Evolutionary conservation across 2,329 filamentous ascomycete species (phyloP).

Genomic region (Eurotiales sp.): DNA sequence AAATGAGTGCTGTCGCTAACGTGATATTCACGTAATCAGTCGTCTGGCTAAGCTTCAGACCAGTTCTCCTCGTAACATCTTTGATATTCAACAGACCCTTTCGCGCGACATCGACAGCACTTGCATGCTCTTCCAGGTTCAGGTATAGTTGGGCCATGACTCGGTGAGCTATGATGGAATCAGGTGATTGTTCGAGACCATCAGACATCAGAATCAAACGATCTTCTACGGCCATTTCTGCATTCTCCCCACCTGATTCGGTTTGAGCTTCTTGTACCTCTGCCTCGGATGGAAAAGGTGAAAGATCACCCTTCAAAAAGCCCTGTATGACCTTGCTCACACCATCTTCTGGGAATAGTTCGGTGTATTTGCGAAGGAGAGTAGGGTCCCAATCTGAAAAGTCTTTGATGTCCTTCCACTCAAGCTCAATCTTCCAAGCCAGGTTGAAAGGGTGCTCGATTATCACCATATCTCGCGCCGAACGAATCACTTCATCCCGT

Average conservation of each 20-base stretch:
- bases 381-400: conserved; percentile 73
- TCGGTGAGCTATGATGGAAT: conserved; percentile 78
- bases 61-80: conserved; percentile 62
- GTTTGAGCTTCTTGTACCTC: conserved; percentile 51
- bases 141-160: conserved; percentile 81
- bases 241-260: conserved; percentile 32
- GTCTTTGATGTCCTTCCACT: conserved; percentile 78
- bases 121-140: conserved; percentile 79
- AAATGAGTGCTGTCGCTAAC: conserved; percentile 82
- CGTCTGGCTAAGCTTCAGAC: conserved; percentile 65
- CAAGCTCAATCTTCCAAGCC: conserved; percentile 86
- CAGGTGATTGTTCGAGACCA: conserved; percentile 58
- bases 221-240: conserved; percentile 68
- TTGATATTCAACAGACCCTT: conserved; percentile 63
- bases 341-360: conserved; percentile 79
- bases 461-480: conserved; percentile 90
- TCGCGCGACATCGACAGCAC: conserved; percentile 72
- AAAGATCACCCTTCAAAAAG: conserved; percentile 78
- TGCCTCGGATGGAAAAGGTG: conserved; percentile 64
- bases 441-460: conserved; percentile 87
- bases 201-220: conserved; percentile 76
- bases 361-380: conserved; percentile 74
- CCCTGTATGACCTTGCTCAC: conserved; percentile 76
- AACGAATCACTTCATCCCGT: conserved; percentile 66
- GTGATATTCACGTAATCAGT: conserved; percentile 71